Evolutionary conservation across 2,329 filamentous ascomycete genomes (phyloP).

Genomic region (Phoma sp.): DNA sequence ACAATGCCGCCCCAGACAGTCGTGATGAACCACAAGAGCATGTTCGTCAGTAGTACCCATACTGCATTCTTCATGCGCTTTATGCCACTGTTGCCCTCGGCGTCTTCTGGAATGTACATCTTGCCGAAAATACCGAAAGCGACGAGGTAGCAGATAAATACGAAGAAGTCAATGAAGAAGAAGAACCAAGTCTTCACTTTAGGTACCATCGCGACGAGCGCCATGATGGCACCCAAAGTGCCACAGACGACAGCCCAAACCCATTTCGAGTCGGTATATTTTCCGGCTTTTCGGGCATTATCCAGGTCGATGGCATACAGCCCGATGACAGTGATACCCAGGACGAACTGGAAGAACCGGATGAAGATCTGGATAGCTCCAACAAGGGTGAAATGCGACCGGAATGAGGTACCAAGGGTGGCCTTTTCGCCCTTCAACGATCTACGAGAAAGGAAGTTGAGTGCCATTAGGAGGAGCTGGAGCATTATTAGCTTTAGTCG

Average conservation of each 20-base stretch:
- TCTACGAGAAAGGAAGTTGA: conserved; percentile 41
- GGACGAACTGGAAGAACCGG: conserved; percentile 78
- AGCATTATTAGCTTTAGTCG: conserved; percentile 8
- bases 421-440: conserved; percentile 42
- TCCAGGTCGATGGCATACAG: conserved; percentile 62
- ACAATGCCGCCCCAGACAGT: conserved; percentile 63
- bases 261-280: conserved; percentile 48
- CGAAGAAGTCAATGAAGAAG: conserved; percentile 73
- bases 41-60: conserved; percentile 79
- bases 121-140: conserved; percentile 85
- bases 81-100: conserved; percentile 69
- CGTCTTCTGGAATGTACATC: conserved; percentile 76
- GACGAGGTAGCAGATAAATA: conserved; percentile 79
- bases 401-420: conserved; percentile 29
- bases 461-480: conserved; percentile 32
- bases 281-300: conserved; percentile 54
- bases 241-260: conserved; percentile 64
- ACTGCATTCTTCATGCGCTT: conserved; percentile 85
- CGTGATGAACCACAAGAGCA: conserved; percentile 77
- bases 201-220: conserved; percentile 69
- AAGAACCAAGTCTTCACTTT: conserved; percentile 59
- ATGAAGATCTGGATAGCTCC: conserved; percentile 61
- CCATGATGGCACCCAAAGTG: conserved; percentile 28
- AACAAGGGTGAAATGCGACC: conserved; percentile 28
- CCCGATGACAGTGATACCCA: conserved; percentile 78